A percentile compares a stretch with the other conserved stretches of the same genome.
These are phyloP conservation scores for Bimuria novae-zelandiae DNA, from an alignment of 2,329 filamentous ascomycete genomes.

Conservation along the genomic window DNA sequence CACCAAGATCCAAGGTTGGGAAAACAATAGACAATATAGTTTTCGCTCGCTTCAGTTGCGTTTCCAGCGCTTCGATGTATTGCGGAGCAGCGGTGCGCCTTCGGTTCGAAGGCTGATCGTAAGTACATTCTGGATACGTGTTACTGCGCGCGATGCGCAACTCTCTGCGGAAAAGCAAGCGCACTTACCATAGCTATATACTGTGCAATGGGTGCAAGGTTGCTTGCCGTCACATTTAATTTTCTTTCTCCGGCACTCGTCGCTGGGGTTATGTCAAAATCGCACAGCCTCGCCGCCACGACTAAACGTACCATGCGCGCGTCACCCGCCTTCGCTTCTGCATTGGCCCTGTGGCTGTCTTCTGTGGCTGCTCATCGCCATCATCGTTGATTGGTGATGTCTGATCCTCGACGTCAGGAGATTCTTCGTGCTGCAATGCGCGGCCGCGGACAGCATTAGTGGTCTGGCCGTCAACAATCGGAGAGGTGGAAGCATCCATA, in stretches of 20 bases:
- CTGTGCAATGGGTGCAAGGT: constrained; percentile 84
- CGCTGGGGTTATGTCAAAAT: constrained; percentile 16
- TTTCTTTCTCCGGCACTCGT: constrained; percentile 53
- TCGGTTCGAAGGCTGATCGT: constrained; percentile 92
- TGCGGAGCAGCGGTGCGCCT: constrained; percentile 88
- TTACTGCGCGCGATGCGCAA: constrained; percentile 20
- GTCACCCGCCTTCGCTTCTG: constrained; percentile 52
- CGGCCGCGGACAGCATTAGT: constrained; percentile 23
- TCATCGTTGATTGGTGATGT: constrained; percentile 40
- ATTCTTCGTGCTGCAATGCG: constrained; percentile 32
- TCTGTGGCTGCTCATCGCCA: constrained; percentile 40
- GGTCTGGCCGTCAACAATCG: constrained; percentile 36
- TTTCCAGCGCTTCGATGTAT: constrained; percentile 89
- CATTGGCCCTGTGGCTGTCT: constrained; percentile 37
- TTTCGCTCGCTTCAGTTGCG: constrained; percentile 80
- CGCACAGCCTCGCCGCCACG: not conserved
- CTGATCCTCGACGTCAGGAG: constrained; percentile 36
- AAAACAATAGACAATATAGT: constrained; percentile 76
- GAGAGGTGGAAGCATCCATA: constrained; percentile 44
- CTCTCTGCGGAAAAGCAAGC: not conserved
- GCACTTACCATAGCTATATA: constrained; percentile 88
- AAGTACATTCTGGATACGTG: constrained; percentile 75
- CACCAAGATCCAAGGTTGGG: constrained; percentile 82
- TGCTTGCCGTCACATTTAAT: constrained; percentile 61
- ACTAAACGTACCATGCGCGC: constrained; percentile 45